Conservation (phyloP, 345 rosid species). For the Acer saccharum region DNA sequence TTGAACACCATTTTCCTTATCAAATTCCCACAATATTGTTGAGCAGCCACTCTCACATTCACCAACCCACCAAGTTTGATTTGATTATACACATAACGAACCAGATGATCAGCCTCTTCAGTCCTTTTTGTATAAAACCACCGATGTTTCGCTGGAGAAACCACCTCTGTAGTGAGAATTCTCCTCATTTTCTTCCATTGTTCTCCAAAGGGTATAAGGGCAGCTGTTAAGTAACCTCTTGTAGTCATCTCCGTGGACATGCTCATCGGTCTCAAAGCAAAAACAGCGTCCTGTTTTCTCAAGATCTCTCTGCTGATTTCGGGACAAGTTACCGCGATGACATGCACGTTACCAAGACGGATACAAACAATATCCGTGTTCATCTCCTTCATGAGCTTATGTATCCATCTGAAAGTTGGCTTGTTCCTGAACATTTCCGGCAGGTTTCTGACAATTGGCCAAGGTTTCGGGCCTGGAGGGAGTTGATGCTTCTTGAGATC, state of each 20-base stretch:
- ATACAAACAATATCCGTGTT: conserved; percentile 44
- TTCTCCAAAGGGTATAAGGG: conserved; percentile 33
- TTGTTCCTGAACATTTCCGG: conserved; percentile 30
- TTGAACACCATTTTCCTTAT: conserved; percentile 41
- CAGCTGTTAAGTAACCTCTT: conserved; percentile 34
- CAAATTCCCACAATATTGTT: conserved; percentile 40
- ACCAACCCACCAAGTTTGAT: conserved; percentile 22
- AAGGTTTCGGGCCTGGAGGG: conserved; percentile 27
- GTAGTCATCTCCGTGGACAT: conserved; percentile 28
- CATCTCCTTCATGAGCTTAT: conserved; percentile 34
- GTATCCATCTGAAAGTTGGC: conserved; percentile 46
- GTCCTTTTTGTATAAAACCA: conserved; percentile 19
- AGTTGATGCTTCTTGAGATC: conserved; percentile 19
- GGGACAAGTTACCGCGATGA: conserved; percentile 42
- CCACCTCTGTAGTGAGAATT: conserved; percentile 29
- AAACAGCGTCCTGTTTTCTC: conserved; percentile 38
- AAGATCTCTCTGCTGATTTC: conserved; percentile 39
- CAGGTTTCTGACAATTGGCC: conserved; percentile 46
- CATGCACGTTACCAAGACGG: conserved; percentile 38
- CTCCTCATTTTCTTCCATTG: conserved; percentile 56
- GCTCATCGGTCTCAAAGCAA: conserved; percentile 37
- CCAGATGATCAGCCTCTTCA: conserved; percentile 52
- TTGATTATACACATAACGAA: conserved; percentile 31
- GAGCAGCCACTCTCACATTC: conserved; percentile 29
- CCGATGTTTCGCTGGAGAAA: conserved; percentile 20